A percentile compares a stretch with the other conserved stretches of the same genome.
phyloP scores from a whole-genome alignment of 768 basidiomycete species.

The Cyclocybe cylindracea region DNA sequence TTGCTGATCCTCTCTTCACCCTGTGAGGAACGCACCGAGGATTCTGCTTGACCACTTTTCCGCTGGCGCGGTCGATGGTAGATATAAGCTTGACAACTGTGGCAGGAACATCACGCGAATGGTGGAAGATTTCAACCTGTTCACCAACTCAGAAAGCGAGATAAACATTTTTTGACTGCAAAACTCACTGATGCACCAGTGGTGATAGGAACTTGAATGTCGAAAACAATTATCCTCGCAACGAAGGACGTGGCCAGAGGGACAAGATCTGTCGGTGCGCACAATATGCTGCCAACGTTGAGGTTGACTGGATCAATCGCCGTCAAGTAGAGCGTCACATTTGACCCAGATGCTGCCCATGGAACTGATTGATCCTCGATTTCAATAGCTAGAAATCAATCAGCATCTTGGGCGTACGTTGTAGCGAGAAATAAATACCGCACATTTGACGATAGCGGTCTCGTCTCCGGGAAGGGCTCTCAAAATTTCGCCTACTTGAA shows the following conservation, averaged over 20 bases:
- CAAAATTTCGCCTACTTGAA: constrained; percentile 90
- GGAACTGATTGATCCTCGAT: constrained; percentile 73
- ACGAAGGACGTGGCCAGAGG: constrained; percentile 77
- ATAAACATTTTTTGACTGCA: background rate
- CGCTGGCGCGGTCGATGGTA: constrained; percentile 76
- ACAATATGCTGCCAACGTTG: constrained; percentile 87
- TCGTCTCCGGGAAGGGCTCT: constrained; percentile 93
- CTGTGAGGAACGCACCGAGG: constrained; percentile 62
- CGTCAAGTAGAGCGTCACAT: constrained; percentile 82
- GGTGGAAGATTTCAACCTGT: constrained; percentile 92
- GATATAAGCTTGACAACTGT: constrained; percentile 81
- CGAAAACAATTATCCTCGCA: constrained; percentile 92
- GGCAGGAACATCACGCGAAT: constrained; percentile 90
- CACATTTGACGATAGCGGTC: constrained; percentile 75
- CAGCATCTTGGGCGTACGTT: background rate
- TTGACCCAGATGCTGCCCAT: constrained; percentile 91
- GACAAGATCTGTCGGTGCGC: constrained; percentile 69
- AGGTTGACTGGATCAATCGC: constrained; percentile 86
- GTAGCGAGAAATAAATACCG: background rate
- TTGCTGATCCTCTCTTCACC: background rate
- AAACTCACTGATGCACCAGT: constrained; percentile 75
- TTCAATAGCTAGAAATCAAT: constrained; percentile 67
- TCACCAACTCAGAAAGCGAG: background rate
- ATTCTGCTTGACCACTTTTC: constrained; percentile 70
- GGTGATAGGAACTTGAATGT: constrained; percentile 87